phyloP scores from a whole-genome alignment of 2,329 filamentous ascomycete species.

The Colletotrichum sojae region DNA sequence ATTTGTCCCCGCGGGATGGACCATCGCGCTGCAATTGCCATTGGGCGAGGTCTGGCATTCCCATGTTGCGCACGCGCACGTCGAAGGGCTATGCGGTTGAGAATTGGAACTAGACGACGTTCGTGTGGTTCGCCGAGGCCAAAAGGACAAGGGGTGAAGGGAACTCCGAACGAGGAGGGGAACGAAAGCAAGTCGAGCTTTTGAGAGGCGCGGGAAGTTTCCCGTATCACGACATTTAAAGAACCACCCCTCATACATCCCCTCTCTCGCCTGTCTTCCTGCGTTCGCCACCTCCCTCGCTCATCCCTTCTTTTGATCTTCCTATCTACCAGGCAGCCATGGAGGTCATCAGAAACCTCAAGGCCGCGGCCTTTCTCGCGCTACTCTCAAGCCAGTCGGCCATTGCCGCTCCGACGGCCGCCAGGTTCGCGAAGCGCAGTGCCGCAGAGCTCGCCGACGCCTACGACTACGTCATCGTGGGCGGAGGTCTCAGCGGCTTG shows the following conservation, averaged over 20 bases:
- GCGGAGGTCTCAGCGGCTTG: constrained; percentile 53
- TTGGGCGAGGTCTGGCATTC: neutral
- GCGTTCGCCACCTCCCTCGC: too few species aligned
- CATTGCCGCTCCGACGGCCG: constrained; percentile 9
- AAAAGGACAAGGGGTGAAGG: neutral
- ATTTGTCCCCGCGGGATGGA: neutral
- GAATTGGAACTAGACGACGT: neutral
- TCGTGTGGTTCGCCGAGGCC: neutral
- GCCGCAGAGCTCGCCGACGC: constrained; percentile 3
- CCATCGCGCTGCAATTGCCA: neutral
- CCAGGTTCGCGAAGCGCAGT: constrained; percentile 24
- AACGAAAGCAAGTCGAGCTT: neutral
- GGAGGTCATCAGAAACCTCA: constrained; percentile 4
- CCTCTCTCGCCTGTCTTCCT: too few species aligned
- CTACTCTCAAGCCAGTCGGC: constrained; percentile 4
- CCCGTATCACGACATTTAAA: too few species aligned
- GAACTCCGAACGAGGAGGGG: neutral
- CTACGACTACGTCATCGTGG: constrained; percentile 56
- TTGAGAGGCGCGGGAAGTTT: neutral
- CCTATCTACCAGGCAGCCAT: neutral
- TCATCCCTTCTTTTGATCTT: neutral
- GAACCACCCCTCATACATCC: too few species aligned
- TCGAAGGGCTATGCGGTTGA: neutral
- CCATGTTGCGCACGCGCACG: neutral
- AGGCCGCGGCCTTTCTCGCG: neutral